phyloP scores from a whole-genome alignment of 192 early-diverging fungal genomes.

The Linderina pennispora region DNA sequence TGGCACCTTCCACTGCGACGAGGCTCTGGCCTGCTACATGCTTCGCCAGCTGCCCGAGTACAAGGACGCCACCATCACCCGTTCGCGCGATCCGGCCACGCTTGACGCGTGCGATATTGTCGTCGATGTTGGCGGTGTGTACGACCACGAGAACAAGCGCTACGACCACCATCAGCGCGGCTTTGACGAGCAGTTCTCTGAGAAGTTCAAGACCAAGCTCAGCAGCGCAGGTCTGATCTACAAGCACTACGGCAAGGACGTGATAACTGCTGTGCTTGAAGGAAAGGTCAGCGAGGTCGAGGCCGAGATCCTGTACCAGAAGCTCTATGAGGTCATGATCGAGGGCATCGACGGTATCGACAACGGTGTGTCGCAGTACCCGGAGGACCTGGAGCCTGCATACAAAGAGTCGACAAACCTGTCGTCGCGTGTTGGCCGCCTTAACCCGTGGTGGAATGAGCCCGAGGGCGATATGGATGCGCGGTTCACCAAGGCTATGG shows the following conservation, averaged over 20 bases:
- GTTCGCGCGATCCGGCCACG: conserved; percentile 76
- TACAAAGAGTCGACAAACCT: conserved; percentile 83
- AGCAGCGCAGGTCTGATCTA: conserved; percentile 95
- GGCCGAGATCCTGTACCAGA: conserved; percentile 68
- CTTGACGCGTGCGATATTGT: conserved; percentile 78
- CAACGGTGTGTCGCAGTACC: conserved; percentile 90
- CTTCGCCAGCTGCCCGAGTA: conserved; percentile 59
- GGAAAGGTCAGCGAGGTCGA: conserved; percentile 39
- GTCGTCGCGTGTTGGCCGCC: conserved; percentile 67
- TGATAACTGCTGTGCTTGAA: conserved; percentile 49
- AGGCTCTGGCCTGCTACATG: conserved; percentile 88
- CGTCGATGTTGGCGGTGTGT: conserved; percentile 92
- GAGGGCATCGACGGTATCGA: conserved; percentile 82
- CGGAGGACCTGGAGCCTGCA: conserved; percentile 65
- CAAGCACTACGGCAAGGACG: conserved; percentile 91
- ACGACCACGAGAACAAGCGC: conserved; percentile 64
- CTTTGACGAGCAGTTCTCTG: conserved; percentile 81
- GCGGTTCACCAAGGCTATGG: conserved; percentile 61
- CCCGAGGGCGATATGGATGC: conserved; percentile 67
- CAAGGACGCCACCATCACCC: conserved; percentile 61
- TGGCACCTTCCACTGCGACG: conserved; percentile 84
- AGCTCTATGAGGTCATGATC: conserved; percentile 79
- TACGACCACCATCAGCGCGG: conserved; percentile 96
- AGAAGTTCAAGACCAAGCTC: conserved; percentile 73
- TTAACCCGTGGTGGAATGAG: conserved; percentile 97